These are phyloP conservation scores for Macrophomina tecta DNA, from an alignment of 2,329 filamentous ascomycete species.

Conservation along the genomic window DNA sequence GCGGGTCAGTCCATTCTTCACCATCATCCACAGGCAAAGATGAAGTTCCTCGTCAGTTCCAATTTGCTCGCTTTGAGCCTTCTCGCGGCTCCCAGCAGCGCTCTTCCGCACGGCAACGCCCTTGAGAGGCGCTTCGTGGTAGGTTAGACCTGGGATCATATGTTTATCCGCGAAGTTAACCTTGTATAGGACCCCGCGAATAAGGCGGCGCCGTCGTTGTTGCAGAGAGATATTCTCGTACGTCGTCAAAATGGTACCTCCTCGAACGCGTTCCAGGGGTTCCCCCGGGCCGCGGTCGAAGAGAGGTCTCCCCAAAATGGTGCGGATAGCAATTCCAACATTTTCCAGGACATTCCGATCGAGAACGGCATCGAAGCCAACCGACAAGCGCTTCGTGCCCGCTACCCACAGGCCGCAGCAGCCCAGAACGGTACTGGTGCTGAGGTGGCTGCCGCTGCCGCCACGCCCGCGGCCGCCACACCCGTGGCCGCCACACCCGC, in stretches of 20 bases:
- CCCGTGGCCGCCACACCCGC: neutral
- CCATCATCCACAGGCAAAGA: neutral
- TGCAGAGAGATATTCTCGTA: neutral
- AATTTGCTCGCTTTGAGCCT: constrained; percentile 17
- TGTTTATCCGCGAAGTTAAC: neutral
- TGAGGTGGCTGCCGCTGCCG: neutral
- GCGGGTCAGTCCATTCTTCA: constrained; percentile 12
- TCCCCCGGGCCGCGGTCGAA: constrained; percentile 1
- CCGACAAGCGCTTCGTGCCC: constrained; percentile 8
- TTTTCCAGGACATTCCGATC: constrained; percentile 1
- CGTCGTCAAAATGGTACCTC: constrained; percentile 8
- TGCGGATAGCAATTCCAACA: constrained; percentile 10
- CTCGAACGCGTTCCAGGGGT: constrained; percentile 16
- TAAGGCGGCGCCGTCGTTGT: neutral
- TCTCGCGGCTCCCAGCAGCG: constrained; percentile 1
- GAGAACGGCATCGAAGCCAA: constrained; percentile 13
- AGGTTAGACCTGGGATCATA: neutral
- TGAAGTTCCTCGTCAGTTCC: constrained; percentile 9
- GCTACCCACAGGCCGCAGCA: neutral
- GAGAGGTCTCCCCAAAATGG: neutral
- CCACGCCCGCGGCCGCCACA: neutral
- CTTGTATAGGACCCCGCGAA: constrained; percentile 2
- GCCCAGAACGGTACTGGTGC: neutral
- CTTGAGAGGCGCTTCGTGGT: constrained; percentile 17
- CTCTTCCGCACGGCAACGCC: constrained; percentile 9